Evolutionary conservation across 257 asterid species (phyloP).

Genomic region (Knoxia roxburghii): DNA sequence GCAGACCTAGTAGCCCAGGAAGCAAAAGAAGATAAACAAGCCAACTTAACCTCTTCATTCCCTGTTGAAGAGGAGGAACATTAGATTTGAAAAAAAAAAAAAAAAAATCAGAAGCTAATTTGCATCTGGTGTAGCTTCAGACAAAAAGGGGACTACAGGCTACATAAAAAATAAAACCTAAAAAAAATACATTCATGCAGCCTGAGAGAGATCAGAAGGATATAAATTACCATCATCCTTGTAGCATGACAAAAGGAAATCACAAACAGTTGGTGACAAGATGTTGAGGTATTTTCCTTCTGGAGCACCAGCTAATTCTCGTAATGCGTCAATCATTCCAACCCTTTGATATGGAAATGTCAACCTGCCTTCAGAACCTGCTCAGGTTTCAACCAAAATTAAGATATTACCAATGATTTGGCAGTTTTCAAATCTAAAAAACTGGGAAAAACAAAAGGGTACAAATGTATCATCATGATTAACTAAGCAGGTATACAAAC

Average conservation of each 20-base stretch:
- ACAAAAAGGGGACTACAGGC: not conserved
- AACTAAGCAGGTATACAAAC: constrained; percentile 33
- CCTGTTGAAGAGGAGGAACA: constrained; percentile 38
- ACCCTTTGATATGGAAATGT: constrained; percentile 95
- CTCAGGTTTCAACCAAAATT: constrained; percentile 23
- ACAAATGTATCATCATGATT: not conserved
- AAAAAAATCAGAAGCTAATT: too few relatives aligned
- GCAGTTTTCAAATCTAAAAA: constrained; percentile 15
- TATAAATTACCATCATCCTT: constrained; percentile 81
- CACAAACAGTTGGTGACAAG: constrained; percentile 66
- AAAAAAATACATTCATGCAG: constrained; percentile 1
- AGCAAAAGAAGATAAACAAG: constrained; percentile 69
- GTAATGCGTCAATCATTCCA: constrained; percentile 77
- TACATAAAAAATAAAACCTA: too few relatives aligned
- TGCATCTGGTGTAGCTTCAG: not conserved
- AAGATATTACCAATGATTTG: constrained; percentile 22
- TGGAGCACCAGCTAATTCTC: constrained; percentile 76
- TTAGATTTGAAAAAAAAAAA: constrained; percentile 5
- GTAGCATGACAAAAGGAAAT: constrained; percentile 69
- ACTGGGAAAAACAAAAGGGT: not conserved
- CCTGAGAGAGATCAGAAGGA: constrained; percentile 18
- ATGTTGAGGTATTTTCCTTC: constrained; percentile 82
- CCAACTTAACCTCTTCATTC: constrained; percentile 93
- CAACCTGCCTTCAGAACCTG: constrained; percentile 99
- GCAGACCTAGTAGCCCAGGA: constrained; percentile 78